These are phyloP conservation scores for Eucalyptus tenuipes DNA, from an alignment of 345 rosid species.

Conservation along the genomic window DNA sequence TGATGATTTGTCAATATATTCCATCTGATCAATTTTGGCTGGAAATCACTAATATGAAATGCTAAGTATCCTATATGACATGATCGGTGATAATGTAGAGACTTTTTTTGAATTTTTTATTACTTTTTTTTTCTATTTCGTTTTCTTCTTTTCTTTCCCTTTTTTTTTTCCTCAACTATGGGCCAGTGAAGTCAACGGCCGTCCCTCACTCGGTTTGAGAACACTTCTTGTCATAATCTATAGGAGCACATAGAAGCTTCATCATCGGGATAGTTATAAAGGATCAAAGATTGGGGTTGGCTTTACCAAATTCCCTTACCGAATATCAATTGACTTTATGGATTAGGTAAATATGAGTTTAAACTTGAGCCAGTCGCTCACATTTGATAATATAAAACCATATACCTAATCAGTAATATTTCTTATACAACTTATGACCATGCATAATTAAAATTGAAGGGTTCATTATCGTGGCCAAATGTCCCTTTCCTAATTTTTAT, in stretches of 20 bases:
- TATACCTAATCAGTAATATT: neutral
- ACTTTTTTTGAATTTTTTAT: too few relatives aligned
- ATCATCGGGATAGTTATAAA: neutral
- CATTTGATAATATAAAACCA: neutral
- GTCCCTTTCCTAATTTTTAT: neutral
- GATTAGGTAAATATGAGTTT: neutral
- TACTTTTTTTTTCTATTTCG: neutral
- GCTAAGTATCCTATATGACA: too few relatives aligned
- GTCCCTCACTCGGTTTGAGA: neutral
- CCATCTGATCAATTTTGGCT: accelerated
- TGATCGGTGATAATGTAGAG: accelerated
- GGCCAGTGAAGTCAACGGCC: too few relatives aligned
- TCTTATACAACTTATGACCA: neutral
- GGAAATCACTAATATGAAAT: accelerated
- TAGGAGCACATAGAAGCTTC: neutral
- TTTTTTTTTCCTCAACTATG: too few relatives aligned
- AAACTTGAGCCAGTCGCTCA: accelerated
- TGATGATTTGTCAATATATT: too few relatives aligned
- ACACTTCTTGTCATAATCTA: neutral
- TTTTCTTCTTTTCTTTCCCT: too few relatives aligned
- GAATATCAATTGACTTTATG: neutral
- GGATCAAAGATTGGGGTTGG: neutral
- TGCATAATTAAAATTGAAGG: too few relatives aligned
- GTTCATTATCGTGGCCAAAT: neutral
- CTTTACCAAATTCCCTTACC: neutral